Evolutionary conservation across 768 basidiomycete species (phyloP).

Genomic region (Hypholoma sublateritium): DNA sequence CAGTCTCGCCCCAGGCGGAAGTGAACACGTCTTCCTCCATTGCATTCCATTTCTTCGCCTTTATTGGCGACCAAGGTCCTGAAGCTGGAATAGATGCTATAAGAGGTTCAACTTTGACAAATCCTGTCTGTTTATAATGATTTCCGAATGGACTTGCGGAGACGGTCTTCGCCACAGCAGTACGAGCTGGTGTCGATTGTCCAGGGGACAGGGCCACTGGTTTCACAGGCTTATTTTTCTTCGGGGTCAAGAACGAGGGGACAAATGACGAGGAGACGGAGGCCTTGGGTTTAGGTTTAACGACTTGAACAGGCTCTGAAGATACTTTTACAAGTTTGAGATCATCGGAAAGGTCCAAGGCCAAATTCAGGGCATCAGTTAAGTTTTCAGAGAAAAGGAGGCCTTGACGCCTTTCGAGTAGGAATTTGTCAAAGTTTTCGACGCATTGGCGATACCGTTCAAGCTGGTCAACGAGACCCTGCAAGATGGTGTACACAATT

Average conservation of each 20-base stretch:
- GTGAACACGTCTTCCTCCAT: conserved; percentile 77
- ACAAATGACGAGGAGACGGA: conserved; percentile 63
- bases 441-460: conserved; percentile 77
- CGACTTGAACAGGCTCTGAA: conserved; percentile 31
- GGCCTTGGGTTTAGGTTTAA: conserved; percentile 47
- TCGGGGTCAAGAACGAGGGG: conserved; percentile 72
- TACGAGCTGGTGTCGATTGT: conserved; percentile 45
- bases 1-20: conserved; percentile 44
- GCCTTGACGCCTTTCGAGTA: conserved; percentile 84
- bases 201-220: conserved; percentile 32
- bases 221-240: conserved; percentile 53
- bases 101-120: conserved; percentile 71
- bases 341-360: conserved; percentile 61
- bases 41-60: conserved; percentile 48
- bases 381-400: conserved; percentile 90
- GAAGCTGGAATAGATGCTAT: conserved; percentile 56
- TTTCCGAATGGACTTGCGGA: conserved; percentile 78
- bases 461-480: conserved; percentile 78
- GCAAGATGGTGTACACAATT: conserved; percentile 77
- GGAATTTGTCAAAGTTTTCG: conserved; percentile 79
- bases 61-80: conserved; percentile 65
- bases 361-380: conserved; percentile 81
- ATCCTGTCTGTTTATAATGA: conserved; percentile 79
- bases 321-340: conserved; percentile 25
- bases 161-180: conserved; percentile 36